Evolutionary conservation across 345 rosid species (phyloP), one percentile per base, ranked within the genome.

Genomic region (Melastoma malabathricum): DNA sequence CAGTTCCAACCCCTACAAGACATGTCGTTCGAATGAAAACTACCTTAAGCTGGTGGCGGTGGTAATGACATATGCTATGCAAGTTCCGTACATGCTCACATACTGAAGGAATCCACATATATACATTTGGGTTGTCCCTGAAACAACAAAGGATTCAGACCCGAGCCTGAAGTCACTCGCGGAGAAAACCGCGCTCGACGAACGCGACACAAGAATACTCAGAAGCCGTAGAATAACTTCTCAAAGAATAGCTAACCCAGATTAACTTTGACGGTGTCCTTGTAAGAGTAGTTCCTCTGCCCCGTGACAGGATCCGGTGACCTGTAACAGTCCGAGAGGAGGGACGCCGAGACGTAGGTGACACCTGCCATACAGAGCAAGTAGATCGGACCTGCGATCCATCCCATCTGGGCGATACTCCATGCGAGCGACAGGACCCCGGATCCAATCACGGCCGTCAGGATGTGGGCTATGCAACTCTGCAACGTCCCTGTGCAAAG

Each of bases 41-140:
- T 65, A 81, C 89, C 88, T 78, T 68, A 81, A 64, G 47, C 89
- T 48, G 49, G 73, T 72, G 15, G 94, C 62, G 48, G 83, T 64
- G 8, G 86, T 76, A 54, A 81, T 71, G 57, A 79, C 81, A 71
- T 78, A 84, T 19, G 81, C 94, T 52, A 81, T 22, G 23, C 31
- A 71, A 48, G 59, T 52, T 56, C 79, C 86, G 34, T 69, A 57
- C 43, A 81, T 56, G 61, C 57, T 58, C 63, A 69, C 41, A 56
- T 80, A 60, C 61, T 75, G 83, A 64, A 82, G 75, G 13, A 67
- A 63, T 46, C 79, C 79, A 64, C 97, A 89, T 13, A 72, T 4
- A 81, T 72, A 70, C 65, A 65, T 66, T 56, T 57, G 63, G 18
- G 48, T 72, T 56, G 47, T 54, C 18, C 85, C 89, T 79, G 77